phyloP scores from a whole-genome alignment of 495 filamentous ascomycete species.

The Parachaetomium inaequale region DNA sequence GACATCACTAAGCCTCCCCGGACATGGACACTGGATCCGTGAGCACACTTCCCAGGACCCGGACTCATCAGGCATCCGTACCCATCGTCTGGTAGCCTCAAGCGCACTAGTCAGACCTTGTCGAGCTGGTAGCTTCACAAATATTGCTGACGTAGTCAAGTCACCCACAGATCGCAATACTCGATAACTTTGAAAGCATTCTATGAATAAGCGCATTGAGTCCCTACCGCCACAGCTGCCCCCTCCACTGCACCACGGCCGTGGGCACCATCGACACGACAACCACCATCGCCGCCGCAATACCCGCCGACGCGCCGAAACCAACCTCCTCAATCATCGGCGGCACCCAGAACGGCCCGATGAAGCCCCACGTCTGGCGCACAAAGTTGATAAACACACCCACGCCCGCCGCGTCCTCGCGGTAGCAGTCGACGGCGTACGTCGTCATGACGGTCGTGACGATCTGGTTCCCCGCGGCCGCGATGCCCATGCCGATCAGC shows the following conservation, averaged over 20 bases:
- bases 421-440: conserved; percentile 12
- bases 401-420: background rate
- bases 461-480: conserved; percentile 9
- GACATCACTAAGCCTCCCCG: no score
- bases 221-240: background rate
- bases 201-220: no score
- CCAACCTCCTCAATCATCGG: background rate
- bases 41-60: no score
- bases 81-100: no score
- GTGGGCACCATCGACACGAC: conserved; percentile 5
- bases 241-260: conserved; percentile 9
- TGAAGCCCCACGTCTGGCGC: conserved; percentile 7
- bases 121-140: no score
- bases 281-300: background rate
- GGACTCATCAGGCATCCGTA: no score
- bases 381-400: conserved; percentile 13
- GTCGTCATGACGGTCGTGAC: conserved; percentile 9
- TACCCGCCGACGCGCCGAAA: background rate
- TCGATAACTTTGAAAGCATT: no score
- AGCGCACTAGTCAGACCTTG: no score
- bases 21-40: no score
- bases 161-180: no score
- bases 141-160: no score
- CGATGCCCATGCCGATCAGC: conserved; percentile 2
- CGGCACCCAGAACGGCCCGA: conserved; percentile 8